These are phyloP conservation scores for Peterozyma xylosa DNA, from an alignment of 805 yeast species.

Conservation along the genomic window DNA sequence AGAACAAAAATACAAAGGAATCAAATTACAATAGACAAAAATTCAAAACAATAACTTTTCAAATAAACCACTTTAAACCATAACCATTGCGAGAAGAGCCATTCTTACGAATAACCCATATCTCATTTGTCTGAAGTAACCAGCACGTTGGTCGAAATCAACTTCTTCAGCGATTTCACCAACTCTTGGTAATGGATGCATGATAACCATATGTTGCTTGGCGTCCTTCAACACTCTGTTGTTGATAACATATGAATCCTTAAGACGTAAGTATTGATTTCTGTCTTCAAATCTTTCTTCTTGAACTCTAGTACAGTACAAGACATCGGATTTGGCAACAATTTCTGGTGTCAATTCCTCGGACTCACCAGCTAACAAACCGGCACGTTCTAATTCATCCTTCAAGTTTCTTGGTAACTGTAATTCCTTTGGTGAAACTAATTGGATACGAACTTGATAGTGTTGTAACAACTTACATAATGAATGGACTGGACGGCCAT, in stretches of 20 bases:
- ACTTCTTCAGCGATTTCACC: slow-evolving; percentile 96
- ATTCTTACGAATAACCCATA: slow-evolving; percentile 97
- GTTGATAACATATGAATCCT: slow-evolving; percentile 88
- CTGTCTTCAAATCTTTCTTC: slow-evolving; percentile 84
- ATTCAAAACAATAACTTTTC: too few relatives aligned
- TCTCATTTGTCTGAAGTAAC: slow-evolving; percentile 99
- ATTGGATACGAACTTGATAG: slow-evolving; percentile 88
- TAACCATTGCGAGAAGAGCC: slow-evolving; percentile 97
- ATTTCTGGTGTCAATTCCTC: slow-evolving; percentile 76
- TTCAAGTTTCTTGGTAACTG: slow-evolving; percentile 71
- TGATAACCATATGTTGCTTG: slow-evolving; percentile 95
- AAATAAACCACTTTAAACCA: slow-evolving; percentile 39
- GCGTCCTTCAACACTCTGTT: slow-evolving; percentile 87
- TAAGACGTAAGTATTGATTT: slow-evolving; percentile 77
- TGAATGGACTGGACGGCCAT: slow-evolving; percentile 98
- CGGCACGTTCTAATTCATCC: slow-evolving; percentile 54
- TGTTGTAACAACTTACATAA: slow-evolving; percentile 83
- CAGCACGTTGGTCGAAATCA: slow-evolving; percentile 98
- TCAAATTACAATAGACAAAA: too few relatives aligned
- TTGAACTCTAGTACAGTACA: slow-evolving; percentile 97
- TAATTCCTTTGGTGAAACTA: slow-evolving; percentile 86
- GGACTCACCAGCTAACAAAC: slow-evolving; percentile 68
- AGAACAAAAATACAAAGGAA: too few relatives aligned
- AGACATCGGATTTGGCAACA: slow-evolving; percentile 84
- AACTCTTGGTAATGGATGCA: slow-evolving; percentile 98